A percentile compares a stretch with the other conserved stretches of the same genome.
These are phyloP conservation scores for Mycotypha africana DNA, from an alignment of 371 early-diverging fungal genomes.

Conservation along the genomic window DNA sequence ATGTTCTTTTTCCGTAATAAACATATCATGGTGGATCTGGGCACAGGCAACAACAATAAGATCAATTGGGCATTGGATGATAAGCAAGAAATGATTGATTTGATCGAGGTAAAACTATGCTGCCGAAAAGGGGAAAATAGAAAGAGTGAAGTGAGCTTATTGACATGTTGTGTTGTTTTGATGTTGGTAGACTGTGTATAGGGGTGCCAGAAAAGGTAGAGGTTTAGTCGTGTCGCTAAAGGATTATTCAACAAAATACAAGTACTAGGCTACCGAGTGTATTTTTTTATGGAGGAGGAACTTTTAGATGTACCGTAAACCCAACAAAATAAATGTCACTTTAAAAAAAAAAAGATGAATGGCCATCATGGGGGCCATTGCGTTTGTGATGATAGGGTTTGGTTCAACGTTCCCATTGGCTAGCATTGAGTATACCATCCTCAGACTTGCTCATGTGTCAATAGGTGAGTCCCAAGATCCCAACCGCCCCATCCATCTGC, in stretches of 20 bases:
- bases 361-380: too few relatives aligned
- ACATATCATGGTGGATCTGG: conserved; percentile 97
- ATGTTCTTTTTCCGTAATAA: conserved; percentile 96
- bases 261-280: conserved; percentile 58
- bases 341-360: not conserved
- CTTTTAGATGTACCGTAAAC: too few relatives aligned
- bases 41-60: conserved; percentile 99
- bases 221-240: conserved; percentile 95
- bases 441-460: too few relatives aligned
- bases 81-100: conserved; percentile 85
- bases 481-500: too few relatives aligned
- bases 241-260: conserved; percentile 96
- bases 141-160: not conserved
- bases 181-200: conserved; percentile 63
- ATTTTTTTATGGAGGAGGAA: not conserved
- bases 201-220: conserved; percentile 91
- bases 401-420: too few relatives aligned
- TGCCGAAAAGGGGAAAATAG: too few relatives aligned
- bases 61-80: conserved; percentile 94
- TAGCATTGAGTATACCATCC: too few relatives aligned
- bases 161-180: too few relatives aligned
- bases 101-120: conserved; percentile 74
- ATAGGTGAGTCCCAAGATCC: too few relatives aligned
- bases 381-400: too few relatives aligned
- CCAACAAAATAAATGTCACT: too few relatives aligned